phyloP scores from a whole-genome alignment of 805 yeast species.

The Isabelozyma rhagii region DNA sequence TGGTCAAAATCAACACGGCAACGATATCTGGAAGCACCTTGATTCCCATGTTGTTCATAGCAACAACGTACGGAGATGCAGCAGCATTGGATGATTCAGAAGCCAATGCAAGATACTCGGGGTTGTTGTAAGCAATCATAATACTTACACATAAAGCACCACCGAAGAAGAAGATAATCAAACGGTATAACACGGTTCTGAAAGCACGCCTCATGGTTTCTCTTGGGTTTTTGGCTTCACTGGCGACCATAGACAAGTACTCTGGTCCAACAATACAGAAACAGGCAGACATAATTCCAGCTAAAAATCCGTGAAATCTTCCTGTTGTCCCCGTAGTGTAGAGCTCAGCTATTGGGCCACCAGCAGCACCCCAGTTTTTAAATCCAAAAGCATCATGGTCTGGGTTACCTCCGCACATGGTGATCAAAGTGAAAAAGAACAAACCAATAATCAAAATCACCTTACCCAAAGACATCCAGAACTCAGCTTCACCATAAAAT shows the following conservation, averaged over 20 bases:
- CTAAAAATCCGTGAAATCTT: slow-evolving; percentile 40
- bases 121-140: slow-evolving; percentile 33
- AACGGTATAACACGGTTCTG: slow-evolving; percentile 40
- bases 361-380: slow-evolving; percentile 30
- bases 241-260: slow-evolving; percentile 42
- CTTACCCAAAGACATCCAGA: slow-evolving; percentile 41
- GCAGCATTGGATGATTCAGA: slow-evolving; percentile 59
- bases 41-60: slow-evolving; percentile 47
- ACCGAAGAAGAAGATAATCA: slow-evolving; percentile 41
- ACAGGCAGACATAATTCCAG: slow-evolving; percentile 34
- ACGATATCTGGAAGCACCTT: slow-evolving; percentile 44
- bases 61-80: slow-evolving; percentile 48
- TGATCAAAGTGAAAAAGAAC: slow-evolving; percentile 31
- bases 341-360: slow-evolving; percentile 38
- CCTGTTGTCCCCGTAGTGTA: slow-evolving; percentile 37
- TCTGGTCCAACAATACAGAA: slow-evolving; percentile 44
- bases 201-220: slow-evolving; percentile 36
- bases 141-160: slow-evolving; percentile 43
- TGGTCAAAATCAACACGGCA: slow-evolving; percentile 38
- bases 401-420: slow-evolving; percentile 40
- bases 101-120: slow-evolving; percentile 15
- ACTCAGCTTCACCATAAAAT: slow-evolving; percentile 51
- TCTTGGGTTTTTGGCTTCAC: slow-evolving; percentile 43
- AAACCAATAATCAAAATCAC: slow-evolving; percentile 35
- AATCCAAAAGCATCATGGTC: slow-evolving; percentile 31